Evolutionary conservation across 2,329 filamentous ascomycete genomes (phyloP), one percentile per base, ranked within the genome.

Genomic region (Penicillium sp.): DNA sequence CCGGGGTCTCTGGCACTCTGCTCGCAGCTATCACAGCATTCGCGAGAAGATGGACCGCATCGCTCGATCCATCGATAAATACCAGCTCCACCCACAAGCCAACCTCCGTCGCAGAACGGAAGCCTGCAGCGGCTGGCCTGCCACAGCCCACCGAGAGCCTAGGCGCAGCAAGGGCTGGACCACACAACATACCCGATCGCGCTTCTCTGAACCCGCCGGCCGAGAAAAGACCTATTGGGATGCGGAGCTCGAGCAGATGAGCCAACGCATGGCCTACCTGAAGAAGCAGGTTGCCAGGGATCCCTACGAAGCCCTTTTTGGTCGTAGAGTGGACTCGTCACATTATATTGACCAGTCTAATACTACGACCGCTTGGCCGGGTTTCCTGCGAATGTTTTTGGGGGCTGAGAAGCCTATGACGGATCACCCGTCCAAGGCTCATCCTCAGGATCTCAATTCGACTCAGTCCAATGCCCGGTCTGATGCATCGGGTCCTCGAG

Each of bases 261-360:
- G 70, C 11, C 58, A 63, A 12, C 70, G 77, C 68, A 76, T 79
- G 62, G 69, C 75, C 15, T 65, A 72, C 48, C 67, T 79, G 48
- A 73, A 71, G 64, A 73, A 67, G 41, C 64, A 67, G 15, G 67
- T 79, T 20, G 71, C 76, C 39, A 63, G 62, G 15, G 76, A 80
- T 65, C 77, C 78, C 5, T 78, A 76, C 59, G 64, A 64, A n/a
- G 73, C 73, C 34, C 47, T 80, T 3, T 80, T 80, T 63, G 77
- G 77, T 14, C 72, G 69, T 50, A 69, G 72, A 39, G 62, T 74
- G 49, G 62, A 70, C 11, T 69, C 68, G 5, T 64, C 72, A 17
- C 58, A 54, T 11, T 57, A 62, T 25, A 58, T 62, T 10, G 56
- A 58, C 5, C 71, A 65, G 35, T 47, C 63, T n/a, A 62, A 71